Base-by-base conservation (phyloP, 2,329 filamentous ascomycete genomes). In the Ascochyta fabae region DNA sequence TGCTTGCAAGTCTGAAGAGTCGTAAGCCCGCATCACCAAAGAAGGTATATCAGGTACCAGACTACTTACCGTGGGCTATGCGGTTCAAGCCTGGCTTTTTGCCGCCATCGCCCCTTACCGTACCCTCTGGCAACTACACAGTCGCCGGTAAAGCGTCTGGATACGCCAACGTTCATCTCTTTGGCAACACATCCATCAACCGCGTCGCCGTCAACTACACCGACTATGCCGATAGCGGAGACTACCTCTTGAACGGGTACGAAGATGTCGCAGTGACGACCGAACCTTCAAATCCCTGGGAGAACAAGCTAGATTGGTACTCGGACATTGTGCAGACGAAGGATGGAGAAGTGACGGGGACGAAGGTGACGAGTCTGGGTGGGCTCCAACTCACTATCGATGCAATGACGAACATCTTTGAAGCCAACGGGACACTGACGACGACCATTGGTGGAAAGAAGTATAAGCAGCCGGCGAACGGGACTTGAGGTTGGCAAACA, bases 371-470 rank as follows among this genome's bases (percentile, higher is more conserved):
- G 0, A 68, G 75, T 5, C 60, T 68, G 0, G 69, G 62, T 1
- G 77, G 78, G 1, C 78, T 80, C 13, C 75, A 78, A 51, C 46
- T 80, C 19, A 52, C 56, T 1, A 78, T 79, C 19, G 72, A 80
- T 66, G 70, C 66, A 2, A 46, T 77, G 60, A 60, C 53, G 4
- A 80, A 80, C 36, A 68, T 76, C 0, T 79, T 80, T 58, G 55
- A 76, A 7, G 76, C 78, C 0, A 79, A 75, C 53, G 79, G 79
- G 1, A 77, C 73, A 0, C 48, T 80, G 49, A 73, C 63, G 2
- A 80, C 76, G 1, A 74, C 64, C 0, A 50, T 79, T 27, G 71
- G 78, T 52, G 77, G 75, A 0, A 58, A 66, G 1, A 58, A 56
- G 24, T 80, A 76, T 58, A 51, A 61, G 3, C 79, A 80, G 60